Conservation (phyloP, 1,139 yeast genomes). For the Pichia sorboxylosa region DNA sequence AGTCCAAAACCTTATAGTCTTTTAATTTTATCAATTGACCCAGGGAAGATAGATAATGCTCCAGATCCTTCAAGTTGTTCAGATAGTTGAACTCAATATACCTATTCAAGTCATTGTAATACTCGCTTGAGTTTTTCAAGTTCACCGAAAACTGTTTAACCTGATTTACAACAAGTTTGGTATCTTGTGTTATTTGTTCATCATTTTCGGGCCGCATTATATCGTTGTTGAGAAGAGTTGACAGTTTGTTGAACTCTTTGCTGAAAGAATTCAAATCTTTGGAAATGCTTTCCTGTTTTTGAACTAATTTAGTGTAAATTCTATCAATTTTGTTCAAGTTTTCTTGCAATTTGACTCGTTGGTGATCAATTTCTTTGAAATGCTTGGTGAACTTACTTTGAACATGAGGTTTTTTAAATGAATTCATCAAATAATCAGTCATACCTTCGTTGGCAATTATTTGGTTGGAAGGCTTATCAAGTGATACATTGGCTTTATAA, state of each 20-base stretch:
- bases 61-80: conserved; percentile 75
- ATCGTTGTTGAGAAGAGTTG: conserved; percentile 33
- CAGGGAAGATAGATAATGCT: conserved; percentile 70
- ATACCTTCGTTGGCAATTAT: conserved; percentile 33
- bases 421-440: conserved; percentile 85
- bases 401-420: conserved; percentile 53
- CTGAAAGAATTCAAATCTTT: conserved; percentile 65
- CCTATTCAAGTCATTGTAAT: conserved; percentile 38
- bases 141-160: conserved; percentile 45
- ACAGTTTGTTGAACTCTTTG: conserved; percentile 56
- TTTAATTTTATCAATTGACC: conserved; percentile 69
- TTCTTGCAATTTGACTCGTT: conserved; percentile 73
- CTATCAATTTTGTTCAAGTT: conserved; percentile 70
- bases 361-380: conserved; percentile 72
- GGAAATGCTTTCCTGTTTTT: conserved; percentile 62
- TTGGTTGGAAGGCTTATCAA: conserved; percentile 14
- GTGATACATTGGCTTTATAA: conserved; percentile 46
- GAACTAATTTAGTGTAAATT: conserved; percentile 60
- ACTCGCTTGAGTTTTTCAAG: conserved; percentile 35
- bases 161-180: conserved; percentile 28
- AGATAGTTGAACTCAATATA: conserved; percentile 73
- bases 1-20: conserved; percentile 84
- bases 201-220: conserved; percentile 12
- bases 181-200: conserved; percentile 10
- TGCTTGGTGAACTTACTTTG: conserved; percentile 53